These are phyloP conservation scores for Hymenoscyphus fructigenus DNA, from an alignment of 2,329 filamentous ascomycete genomes.

Conservation along the genomic window DNA sequence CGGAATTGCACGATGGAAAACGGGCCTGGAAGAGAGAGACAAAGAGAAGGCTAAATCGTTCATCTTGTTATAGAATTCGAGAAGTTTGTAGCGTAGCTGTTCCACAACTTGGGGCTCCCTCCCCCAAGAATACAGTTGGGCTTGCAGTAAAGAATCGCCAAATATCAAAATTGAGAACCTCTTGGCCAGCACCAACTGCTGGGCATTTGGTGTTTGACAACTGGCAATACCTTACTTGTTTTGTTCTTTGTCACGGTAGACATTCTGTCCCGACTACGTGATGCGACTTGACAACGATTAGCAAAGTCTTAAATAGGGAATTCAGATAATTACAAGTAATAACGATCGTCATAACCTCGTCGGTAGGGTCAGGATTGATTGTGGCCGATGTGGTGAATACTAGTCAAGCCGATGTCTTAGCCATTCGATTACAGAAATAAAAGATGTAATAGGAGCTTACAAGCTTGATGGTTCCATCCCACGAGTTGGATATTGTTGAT, in stretches of 20 bases:
- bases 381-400: constrained; percentile 79
- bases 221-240: constrained; percentile 56
- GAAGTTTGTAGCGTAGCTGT: no score
- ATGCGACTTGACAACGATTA: constrained; percentile 42
- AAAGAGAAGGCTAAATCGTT: constrained; percentile 84
- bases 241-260: constrained; percentile 56
- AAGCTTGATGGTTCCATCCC: constrained; percentile 95
- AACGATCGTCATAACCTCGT: constrained; percentile 58
- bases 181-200: constrained; percentile 61
- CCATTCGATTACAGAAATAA: constrained; percentile 1
- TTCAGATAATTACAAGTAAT: constrained; percentile 48
- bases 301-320: constrained; percentile 11
- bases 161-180: constrained; percentile 53
- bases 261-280: constrained; percentile 70
- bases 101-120: no score
- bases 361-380: constrained; percentile 81
- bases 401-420: constrained; percentile 36
- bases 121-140: no score
- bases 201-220: constrained; percentile 67
- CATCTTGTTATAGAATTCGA: constrained; percentile 53
- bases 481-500: constrained; percentile 86
- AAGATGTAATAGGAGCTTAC: constrained; percentile 41
- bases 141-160: no score
- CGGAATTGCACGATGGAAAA: constrained; percentile 96
- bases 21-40: constrained; percentile 96